Base-by-base conservation (phyloP, 169 alveolate genomes). In the Plasmodium berghei region DNA sequence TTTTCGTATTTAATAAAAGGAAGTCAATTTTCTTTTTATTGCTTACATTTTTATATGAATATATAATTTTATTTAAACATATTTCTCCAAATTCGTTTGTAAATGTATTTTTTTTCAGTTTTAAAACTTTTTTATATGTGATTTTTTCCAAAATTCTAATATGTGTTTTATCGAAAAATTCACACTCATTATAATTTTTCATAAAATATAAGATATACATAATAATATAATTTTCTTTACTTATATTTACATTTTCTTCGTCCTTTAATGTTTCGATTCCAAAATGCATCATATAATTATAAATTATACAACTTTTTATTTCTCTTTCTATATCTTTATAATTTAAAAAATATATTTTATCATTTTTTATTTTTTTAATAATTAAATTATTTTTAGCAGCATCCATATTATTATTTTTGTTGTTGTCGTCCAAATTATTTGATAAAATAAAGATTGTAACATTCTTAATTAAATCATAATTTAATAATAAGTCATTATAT, bases 191-290 rank as follows among this genome's bases (percentile, higher is more conserved):
- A 20, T 61, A 28, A 86, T 86, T 71, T 70, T 72, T 62, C 58
- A 86, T 70, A 20, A 86, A 28, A 66, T 61, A 86, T 9, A 86
- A 28, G 58, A 86, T 46, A 71, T 22, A 16, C 45, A 86, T 59
- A 70, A 86, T 48, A 86, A 86, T 63, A 54, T 24, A 16, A 71
- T 71, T 58, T 40, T 83, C 90, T 48, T 49, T 86, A 69, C 22
- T 71, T 16, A 28, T 62, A 8, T 28, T 52, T 52, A 26, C 52
- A 40, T 49, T 40, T 71, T 86, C 54, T 64, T 34, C 40, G 42
- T 34, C 42, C 48, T 58, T 63, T 1, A 42, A 49, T 16, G 52
- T 20, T 49, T 71, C 54, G n/a, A 83, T 66, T 67, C 55, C 72
- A 46, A 56, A 67, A 58, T 5, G 40, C 9, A 9, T 34, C 16